phyloP scores from a whole-genome alignment of 2,329 filamentous ascomycete genomes.

The Botrytis fragariae region DNA sequence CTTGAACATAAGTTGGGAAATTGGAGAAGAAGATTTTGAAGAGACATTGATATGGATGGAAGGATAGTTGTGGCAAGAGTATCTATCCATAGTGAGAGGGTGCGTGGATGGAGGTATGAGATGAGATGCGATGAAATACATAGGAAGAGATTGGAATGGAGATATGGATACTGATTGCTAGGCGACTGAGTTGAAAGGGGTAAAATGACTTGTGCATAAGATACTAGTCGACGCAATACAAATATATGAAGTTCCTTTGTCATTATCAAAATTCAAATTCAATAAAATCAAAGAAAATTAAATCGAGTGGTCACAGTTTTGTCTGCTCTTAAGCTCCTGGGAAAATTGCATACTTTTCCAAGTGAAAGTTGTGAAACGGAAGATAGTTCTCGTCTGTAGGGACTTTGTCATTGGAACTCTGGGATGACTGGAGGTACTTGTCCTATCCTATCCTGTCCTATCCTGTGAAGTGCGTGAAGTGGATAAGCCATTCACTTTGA shows the following conservation, averaged over 20 bases:
- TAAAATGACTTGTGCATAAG: conserved; percentile 7
- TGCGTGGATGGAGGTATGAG: background rate
- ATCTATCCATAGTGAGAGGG: background rate
- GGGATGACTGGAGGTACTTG: too few species aligned
- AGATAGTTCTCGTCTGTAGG: background rate
- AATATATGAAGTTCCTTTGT: conserved; percentile 20
- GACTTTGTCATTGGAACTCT: too few species aligned
- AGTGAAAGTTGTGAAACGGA: background rate
- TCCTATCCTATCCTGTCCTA: too few species aligned
- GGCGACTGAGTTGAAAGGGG: background rate
- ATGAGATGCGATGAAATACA: background rate
- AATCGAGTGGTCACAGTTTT: background rate
- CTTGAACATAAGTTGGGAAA: conserved; percentile 13
- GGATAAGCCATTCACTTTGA: too few species aligned
- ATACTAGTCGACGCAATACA: conserved; percentile 13
- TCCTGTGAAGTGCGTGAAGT: too few species aligned
- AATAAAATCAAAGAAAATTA: background rate
- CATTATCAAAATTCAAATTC: background rate
- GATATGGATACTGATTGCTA: background rate
- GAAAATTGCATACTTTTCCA: too few species aligned
- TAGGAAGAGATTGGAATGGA: conserved; percentile 8
- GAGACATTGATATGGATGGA: background rate
- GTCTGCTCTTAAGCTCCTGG: background rate
- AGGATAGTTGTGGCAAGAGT: background rate
- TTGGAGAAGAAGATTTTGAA: background rate